Evolutionary conservation across 148 eudicot species (phyloP).

Genomic region (Silene conica): DNA sequence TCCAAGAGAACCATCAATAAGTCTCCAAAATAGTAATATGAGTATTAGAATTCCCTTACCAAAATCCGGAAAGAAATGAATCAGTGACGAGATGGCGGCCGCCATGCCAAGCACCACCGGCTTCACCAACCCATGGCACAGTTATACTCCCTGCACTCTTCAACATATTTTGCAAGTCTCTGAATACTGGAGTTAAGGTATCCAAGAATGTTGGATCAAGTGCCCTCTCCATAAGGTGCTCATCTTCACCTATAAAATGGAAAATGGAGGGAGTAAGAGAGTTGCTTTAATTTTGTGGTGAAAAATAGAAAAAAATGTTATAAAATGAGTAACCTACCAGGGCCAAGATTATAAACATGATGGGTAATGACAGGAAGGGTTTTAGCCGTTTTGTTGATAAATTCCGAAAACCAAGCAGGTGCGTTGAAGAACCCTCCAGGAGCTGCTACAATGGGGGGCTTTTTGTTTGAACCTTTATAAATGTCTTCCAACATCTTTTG

Average conservation of each 20-base stretch:
- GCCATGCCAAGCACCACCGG: conserved; percentile 78
- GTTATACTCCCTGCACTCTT: conserved; percentile 41
- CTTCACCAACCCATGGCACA: conserved; percentile 83
- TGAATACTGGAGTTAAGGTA: conserved; percentile 34
- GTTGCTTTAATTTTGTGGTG: too few species aligned
- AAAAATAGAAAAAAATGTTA: too few species aligned
- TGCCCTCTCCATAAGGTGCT: conserved; percentile 42
- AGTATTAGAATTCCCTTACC: conserved; percentile 34
- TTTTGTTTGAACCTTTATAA: conserved; percentile 33
- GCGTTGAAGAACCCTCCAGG: conserved; percentile 79
- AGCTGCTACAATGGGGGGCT: conserved; percentile 67
- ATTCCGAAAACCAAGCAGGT: conserved; percentile 53
- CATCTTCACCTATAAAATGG: conserved; percentile 47
- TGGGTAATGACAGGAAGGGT: conserved; percentile 70
- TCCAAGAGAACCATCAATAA: too few species aligned
- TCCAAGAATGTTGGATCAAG: conserved; percentile 53
- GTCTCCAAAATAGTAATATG: too few species aligned
- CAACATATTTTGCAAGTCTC: conserved; percentile 41
- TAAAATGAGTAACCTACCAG: conserved; percentile 38
- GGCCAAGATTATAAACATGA: conserved; percentile 78
- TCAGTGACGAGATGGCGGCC: conserved; percentile 65
- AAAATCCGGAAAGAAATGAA: conserved; percentile 65
- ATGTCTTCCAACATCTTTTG: conserved; percentile 36
- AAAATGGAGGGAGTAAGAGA: too few species aligned
- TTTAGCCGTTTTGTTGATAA: conserved; percentile 30